Evolutionary conservation across 2,329 filamentous ascomycete species (phyloP).

Genomic region (Rutstroemia sp.): DNA sequence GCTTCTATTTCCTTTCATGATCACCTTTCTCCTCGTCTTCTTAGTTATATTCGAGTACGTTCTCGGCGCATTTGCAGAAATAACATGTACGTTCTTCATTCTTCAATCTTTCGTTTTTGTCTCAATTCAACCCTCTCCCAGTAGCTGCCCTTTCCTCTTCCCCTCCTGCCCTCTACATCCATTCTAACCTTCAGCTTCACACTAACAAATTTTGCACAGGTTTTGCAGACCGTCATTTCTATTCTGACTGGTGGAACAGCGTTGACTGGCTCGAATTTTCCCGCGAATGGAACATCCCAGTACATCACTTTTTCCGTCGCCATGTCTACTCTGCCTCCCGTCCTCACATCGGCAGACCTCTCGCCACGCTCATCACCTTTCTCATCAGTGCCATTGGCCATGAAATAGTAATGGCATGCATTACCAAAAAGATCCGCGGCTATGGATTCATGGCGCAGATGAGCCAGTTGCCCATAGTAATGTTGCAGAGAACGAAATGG

Average conservation of each 20-base stretch:
- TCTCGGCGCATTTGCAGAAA: constrained; percentile 87
- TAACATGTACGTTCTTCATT: constrained; percentile 49
- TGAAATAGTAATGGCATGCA: constrained; percentile 95
- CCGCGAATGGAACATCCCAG: constrained; percentile 95
- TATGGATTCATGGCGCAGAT: constrained; percentile 95
- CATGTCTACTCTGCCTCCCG: constrained; percentile 87
- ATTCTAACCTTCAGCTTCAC: background rate
- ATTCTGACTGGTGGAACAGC: constrained; percentile 69
- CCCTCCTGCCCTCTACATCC: background rate
- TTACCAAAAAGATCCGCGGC: constrained; percentile 91
- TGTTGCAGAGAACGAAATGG: constrained; percentile 74
- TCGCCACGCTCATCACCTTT: constrained; percentile 86
- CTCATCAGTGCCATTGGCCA: constrained; percentile 83
- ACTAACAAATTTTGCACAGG: constrained; percentile 15
- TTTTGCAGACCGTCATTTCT: constrained; percentile 93
- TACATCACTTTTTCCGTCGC: constrained; percentile 88
- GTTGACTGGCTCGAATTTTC: constrained; percentile 94
- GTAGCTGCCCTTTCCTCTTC: background rate
- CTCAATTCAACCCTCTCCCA: background rate
- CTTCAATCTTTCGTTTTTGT: background rate
- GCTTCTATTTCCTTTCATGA: constrained; percentile 94
- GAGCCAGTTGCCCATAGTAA: constrained; percentile 92
- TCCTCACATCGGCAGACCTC: constrained; percentile 64
- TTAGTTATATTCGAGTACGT: constrained; percentile 98
- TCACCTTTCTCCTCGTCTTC: constrained; percentile 91